Percentiles rank a stretch among this genome's conserved stretches.
phyloP scores from a whole-genome alignment of 257 asterid genomes.

The Solanum raphanifolium region DNA sequence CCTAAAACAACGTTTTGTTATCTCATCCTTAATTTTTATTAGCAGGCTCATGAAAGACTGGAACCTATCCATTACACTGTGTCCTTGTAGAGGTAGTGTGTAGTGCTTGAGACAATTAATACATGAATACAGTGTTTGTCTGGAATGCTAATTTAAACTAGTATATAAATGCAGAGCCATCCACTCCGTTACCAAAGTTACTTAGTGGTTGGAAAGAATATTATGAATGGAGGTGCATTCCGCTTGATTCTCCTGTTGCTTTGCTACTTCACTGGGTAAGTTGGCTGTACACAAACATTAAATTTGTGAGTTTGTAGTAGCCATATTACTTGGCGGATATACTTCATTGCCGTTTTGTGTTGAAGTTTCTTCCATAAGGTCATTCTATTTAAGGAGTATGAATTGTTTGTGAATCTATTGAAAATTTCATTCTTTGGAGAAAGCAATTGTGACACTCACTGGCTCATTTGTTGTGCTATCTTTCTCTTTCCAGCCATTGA shows the following conservation, averaged over 20 bases:
- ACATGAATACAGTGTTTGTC: background rate
- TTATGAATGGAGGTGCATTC: conserved; percentile 89
- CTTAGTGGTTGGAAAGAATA: conserved; percentile 71
- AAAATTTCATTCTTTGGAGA: background rate
- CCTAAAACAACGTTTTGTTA: background rate
- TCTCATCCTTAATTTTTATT: background rate
- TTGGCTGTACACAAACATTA: background rate
- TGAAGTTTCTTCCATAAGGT: background rate
- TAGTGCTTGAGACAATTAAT: background rate
- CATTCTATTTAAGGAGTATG: background rate
- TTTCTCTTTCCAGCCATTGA: conserved; percentile 53
- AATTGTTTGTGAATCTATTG: background rate
- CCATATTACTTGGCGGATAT: background rate
- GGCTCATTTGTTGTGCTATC: background rate
- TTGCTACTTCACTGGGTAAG: conserved; percentile 96
- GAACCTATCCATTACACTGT: conserved; percentile 43
- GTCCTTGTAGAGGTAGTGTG: conserved; percentile 77
- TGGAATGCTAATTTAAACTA: background rate
- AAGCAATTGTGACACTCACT: background rate
- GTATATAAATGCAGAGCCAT: conserved; percentile 38
- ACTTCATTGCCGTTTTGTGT: background rate
- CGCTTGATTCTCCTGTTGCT: conserved; percentile 71
- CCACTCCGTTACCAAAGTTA: conserved; percentile 25
- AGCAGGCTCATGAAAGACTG: conserved; percentile 41
- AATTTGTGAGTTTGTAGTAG: background rate